Base-by-base conservation (phyloP, 768 basidiomycete species). In the Boletus sp. region DNA sequence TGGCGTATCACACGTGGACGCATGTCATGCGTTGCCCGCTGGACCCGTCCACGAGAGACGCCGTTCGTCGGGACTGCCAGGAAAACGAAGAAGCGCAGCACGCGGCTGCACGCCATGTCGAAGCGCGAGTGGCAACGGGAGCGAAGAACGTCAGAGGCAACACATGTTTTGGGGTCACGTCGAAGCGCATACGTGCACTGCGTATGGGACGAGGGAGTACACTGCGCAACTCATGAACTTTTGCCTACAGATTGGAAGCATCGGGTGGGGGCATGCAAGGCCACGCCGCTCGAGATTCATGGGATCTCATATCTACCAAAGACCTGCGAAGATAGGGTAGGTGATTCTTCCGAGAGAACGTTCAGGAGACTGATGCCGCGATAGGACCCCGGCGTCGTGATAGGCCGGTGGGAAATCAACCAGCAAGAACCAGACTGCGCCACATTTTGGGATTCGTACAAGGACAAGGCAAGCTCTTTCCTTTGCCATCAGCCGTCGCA, bases 341-440 rank as follows among this genome's bases (percentile, higher is more conserved):
- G 59, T n/a, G 12, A 11, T 17, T 6, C 28, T 20, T 17, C 4
- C 30, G 8, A 4, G 15, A 29, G 44, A 8, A 12, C 1, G 12
- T n/a, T 20, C 8, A 12, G 24, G n/a, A 30, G 1, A 15, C 15
- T 56, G 20, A 62, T 2, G 6, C 0, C 3, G 1, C 1, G 1
- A 3, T 42, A 67, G 67, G 62, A 64, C 20, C 48, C 55, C 36
- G 55, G 65, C 1, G 35, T 52, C 7, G 58, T 73, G 12, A 45
- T 64, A 6, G 73, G 71, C 8, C 60, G 65, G 20, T 75, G 66
- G 65, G 57, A 55, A n/a, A 56, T 68, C 30, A 56, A 60, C 44
- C 60, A 65, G 24, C 56, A 61, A 4, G 71, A 73, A 55, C 62
- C 73, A 0, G 60, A 56, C 1, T 75, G 73, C 33, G 52, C 51